These are phyloP conservation scores for Gaertneriomyces semiglobifer DNA, from an alignment of 192 early-diverging fungal species.

Conservation along the genomic window DNA sequence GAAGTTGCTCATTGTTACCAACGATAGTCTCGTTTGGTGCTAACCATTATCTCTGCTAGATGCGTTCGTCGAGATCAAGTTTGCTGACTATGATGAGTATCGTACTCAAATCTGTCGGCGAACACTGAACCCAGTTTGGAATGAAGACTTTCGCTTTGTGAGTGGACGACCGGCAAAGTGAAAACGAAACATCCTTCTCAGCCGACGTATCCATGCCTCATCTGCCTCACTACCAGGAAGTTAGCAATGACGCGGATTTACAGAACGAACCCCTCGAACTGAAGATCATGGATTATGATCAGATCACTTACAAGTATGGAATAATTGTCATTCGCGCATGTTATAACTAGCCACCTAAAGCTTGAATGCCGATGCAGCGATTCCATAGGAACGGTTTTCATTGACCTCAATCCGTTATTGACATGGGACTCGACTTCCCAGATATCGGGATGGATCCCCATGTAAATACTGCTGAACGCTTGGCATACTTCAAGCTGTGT, in stretches of 20 bases:
- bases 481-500: not conserved
- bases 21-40: constrained; percentile 1
- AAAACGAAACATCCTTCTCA: not conserved
- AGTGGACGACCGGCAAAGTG: constrained; percentile 4
- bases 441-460: constrained; percentile 77
- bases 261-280: constrained; percentile 81
- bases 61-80: constrained; percentile 78
- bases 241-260: constrained; percentile 70
- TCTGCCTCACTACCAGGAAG: constrained; percentile 41
- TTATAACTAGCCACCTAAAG: too few species aligned
- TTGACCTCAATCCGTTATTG: constrained; percentile 75
- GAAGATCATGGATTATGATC: constrained; percentile 70
- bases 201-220: not conserved
- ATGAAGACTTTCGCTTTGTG: constrained; percentile 74
- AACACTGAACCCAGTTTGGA: constrained; percentile 80
- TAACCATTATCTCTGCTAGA: constrained; percentile 36
- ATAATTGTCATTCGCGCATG: too few species aligned
- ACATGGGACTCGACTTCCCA: constrained; percentile 60
- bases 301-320: constrained; percentile 55
- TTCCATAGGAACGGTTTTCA: constrained; percentile 71
- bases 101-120: constrained; percentile 63
- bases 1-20: constrained; percentile 4
- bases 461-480: constrained; percentile 36
- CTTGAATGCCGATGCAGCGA: constrained; percentile 30
- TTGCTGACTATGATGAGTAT: constrained; percentile 65